Evolutionary conservation across 169 alveolate genomes (phyloP).

Genomic region (Ichthyophthirius multifiliis): DNA sequence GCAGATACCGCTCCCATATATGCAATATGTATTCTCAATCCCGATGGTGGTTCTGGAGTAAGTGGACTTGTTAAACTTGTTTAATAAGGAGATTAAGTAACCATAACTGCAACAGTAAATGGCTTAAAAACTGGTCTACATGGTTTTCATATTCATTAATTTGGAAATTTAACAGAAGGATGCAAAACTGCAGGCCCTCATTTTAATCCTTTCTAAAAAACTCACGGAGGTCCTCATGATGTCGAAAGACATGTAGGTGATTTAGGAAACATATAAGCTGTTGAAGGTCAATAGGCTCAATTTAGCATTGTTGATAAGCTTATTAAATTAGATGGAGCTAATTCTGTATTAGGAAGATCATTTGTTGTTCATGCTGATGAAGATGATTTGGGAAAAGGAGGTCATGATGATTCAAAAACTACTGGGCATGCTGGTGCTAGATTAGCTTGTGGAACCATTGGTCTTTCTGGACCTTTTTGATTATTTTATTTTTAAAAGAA

Average conservation of each 20-base stretch:
- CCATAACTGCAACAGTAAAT: slow-evolving; percentile 46
- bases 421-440: slow-evolving; percentile 76
- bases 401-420: slow-evolving; percentile 53
- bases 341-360: slow-evolving; percentile 64
- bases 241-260: slow-evolving; percentile 70
- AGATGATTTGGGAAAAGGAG: slow-evolving; percentile 74
- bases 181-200: slow-evolving; percentile 77
- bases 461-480: too few relatives aligned
- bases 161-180: slow-evolving; percentile 69
- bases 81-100: slow-evolving; percentile 39
- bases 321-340: slow-evolving; percentile 27
- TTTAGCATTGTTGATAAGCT: slow-evolving; percentile 13
- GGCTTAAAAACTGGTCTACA: slow-evolving; percentile 61
- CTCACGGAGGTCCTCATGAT: slow-evolving; percentile 66
- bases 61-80: slow-evolving; percentile 56
- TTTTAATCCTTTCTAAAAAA: slow-evolving; percentile 50
- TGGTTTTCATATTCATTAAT: slow-evolving; percentile 71
- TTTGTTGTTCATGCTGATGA: slow-evolving; percentile 56
- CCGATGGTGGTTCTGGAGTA: slow-evolving; percentile 55
- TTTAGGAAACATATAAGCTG: slow-evolving; percentile 60
- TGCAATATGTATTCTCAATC: slow-evolving; percentile 58
- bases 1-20: neutral
- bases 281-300: slow-evolving; percentile 26
- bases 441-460: slow-evolving; percentile 70
- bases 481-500: too few relatives aligned